Evolutionary conservation across 345 rosid species (phyloP).

Genomic region (Brassica cretica): DNA sequence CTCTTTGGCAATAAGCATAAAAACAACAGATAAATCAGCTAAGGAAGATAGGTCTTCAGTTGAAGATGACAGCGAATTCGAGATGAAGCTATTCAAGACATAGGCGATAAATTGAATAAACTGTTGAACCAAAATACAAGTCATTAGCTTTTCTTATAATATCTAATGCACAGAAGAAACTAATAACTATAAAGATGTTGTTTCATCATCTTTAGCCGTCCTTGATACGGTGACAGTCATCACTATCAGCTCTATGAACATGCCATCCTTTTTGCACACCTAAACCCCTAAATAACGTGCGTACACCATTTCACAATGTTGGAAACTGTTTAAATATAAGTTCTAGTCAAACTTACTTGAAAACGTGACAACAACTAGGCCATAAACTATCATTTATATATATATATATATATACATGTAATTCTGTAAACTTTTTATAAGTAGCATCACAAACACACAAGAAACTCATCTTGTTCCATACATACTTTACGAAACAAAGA

Average conservation of each 20-base stretch:
- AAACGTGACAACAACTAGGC: conserved; percentile 38
- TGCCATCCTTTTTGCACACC: conserved; percentile 4
- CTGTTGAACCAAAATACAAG: neutral
- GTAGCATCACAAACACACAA: conserved; percentile 3
- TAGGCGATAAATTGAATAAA: neutral
- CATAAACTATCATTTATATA: neutral
- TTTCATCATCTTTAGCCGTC: conserved; percentile 29
- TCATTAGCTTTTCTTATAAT: neutral
- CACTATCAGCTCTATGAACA: conserved; percentile 23
- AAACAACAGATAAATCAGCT: too few species aligned
- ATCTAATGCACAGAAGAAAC: conserved; percentile 23
- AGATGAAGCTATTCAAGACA: neutral
- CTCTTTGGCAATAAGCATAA: too few species aligned
- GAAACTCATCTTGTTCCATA: neutral
- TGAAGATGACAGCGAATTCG: too few species aligned
- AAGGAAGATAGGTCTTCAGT: too few species aligned
- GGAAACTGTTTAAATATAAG: neutral
- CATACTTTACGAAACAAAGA: neutral
- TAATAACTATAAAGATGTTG: conserved; percentile 20
- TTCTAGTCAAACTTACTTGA: conserved; percentile 9
- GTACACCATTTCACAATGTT: conserved; percentile 23
- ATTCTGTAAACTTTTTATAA: neutral
- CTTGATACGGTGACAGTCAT: conserved; percentile 16
- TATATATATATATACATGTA: neutral
- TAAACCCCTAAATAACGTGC: conserved; percentile 32